Percentiles rank a stretch among this genome's conserved stretches.
phyloP scores from a whole-genome alignment of 352 stramenopile species.

The Phytophthora europaea region DNA sequence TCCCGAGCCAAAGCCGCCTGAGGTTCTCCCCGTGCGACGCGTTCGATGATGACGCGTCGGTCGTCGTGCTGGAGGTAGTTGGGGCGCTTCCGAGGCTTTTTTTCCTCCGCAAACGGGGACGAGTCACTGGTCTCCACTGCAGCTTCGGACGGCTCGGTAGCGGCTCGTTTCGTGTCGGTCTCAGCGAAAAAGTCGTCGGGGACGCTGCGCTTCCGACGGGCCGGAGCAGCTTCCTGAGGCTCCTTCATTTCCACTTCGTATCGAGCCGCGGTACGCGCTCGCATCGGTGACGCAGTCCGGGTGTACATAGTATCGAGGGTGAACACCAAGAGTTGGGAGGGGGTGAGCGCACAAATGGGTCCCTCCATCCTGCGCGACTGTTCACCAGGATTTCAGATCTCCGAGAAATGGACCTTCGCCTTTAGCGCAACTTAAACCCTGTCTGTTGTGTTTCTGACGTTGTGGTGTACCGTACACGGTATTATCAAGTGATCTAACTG shows the following conservation, averaged over 20 bases:
- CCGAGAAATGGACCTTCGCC: background rate
- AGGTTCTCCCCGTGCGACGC: constrained; percentile 10
- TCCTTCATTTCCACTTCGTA: background rate
- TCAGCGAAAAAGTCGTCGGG: background rate
- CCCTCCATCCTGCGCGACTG: background rate
- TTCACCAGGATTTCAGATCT: constrained; percentile 10
- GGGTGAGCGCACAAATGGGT: constrained; percentile 4
- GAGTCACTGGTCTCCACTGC: background rate
- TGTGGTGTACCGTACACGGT: too few relatives aligned
- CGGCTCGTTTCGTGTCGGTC: background rate
- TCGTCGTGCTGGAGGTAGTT: constrained; percentile 23
- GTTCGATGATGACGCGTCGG: constrained; percentile 16
- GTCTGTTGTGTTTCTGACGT: too few relatives aligned
- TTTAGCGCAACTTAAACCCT: too few relatives aligned
- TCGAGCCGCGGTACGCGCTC: background rate
- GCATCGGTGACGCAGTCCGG: background rate
- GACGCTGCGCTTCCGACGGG: background rate
- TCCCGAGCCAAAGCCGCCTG: constrained; percentile 24
- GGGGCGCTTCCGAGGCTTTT: constrained; percentile 15
- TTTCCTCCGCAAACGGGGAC: background rate
- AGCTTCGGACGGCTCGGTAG: background rate
- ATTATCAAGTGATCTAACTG: background rate
- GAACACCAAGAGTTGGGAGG: background rate
- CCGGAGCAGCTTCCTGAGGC: background rate
- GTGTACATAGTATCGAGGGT: background rate